Conservation (phyloP, 768 basidiomycete species). For the Suillus sp. region DNA sequence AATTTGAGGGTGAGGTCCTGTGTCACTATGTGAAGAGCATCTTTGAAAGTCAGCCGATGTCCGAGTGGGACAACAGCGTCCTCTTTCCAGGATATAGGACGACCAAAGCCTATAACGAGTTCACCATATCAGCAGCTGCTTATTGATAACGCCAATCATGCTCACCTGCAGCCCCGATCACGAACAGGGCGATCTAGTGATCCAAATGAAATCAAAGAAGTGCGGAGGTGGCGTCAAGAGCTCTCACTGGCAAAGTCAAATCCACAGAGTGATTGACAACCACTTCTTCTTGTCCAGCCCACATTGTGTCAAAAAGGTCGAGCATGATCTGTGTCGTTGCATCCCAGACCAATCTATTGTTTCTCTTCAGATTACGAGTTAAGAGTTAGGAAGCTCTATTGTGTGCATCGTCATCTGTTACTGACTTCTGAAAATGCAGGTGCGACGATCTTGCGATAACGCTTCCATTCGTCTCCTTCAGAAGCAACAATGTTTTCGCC, state of each 20-base stretch:
- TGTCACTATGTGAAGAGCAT: slow-evolving; percentile 48
- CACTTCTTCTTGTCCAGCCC: slow-evolving; percentile 45
- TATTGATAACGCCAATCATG: not conserved
- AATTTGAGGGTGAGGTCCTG: slow-evolving; percentile 40
- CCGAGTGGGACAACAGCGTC: slow-evolving; percentile 42
- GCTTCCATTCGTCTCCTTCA: slow-evolving; percentile 68
- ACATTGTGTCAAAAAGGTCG: slow-evolving; percentile 49
- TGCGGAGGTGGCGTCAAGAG: slow-evolving; percentile 6
- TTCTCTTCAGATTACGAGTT: slow-evolving; percentile 14
- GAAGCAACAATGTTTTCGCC: slow-evolving; percentile 66
- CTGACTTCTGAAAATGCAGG: slow-evolving; percentile 56
- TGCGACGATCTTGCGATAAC: slow-evolving; percentile 60
- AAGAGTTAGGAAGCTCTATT: not conserved
- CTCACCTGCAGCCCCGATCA: slow-evolving; percentile 56
- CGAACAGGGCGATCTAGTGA: slow-evolving; percentile 53
- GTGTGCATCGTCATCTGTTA: not conserved
- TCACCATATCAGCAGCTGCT: not conserved
- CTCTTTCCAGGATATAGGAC: slow-evolving; percentile 50
- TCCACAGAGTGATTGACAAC: slow-evolving; percentile 49
- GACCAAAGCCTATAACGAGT: slow-evolving; percentile 48
- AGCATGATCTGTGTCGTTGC: slow-evolving; percentile 45
- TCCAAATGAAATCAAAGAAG: slow-evolving; percentile 19
- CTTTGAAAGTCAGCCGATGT: slow-evolving; percentile 51
- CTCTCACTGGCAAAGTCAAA: slow-evolving; percentile 53
- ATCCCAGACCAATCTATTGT: slow-evolving; percentile 47